Base-by-base conservation (phyloP, 2,329 filamentous ascomycete species). In the Bipolaris gigantea region DNA sequence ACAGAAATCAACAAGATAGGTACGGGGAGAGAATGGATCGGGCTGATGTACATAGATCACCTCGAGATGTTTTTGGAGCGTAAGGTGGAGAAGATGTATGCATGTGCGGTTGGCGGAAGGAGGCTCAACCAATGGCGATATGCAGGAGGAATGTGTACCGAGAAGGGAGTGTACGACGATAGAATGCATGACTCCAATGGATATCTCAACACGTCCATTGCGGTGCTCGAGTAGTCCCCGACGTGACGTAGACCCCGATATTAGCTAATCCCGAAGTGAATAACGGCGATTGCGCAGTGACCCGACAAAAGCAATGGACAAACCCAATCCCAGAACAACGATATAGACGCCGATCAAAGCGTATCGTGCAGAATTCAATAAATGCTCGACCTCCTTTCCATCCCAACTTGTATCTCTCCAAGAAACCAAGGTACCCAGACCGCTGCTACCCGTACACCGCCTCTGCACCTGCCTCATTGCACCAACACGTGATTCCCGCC, bases 401-500 rank as follows among this genome's bases (percentile, higher is more conserved):
- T 32, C 4, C 25, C 13, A 5, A 42, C 3, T 2, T 32, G 25
- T 27, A 16, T 10, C 7, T 15, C 16, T 7, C 10, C 7, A 27
- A 51, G 42, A 27, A 34, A 33, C 15, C n/a, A 30, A 42, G 40
- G n/a, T 13, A 10, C 9, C 40, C 33, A 21, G 42, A 44, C 50
- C 50, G 50, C 45, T 19, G 11, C 23, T 53, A 53, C 27, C 45
- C 50, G 50, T 16, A 6, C 8, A 16, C 15, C 27, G n/a, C 23
- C 15, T 32, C 27, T n/a, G 39, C 45, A 23, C 25, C 39, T 50
- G 16, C 45, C 25, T 19, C 18, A 43, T 32, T 10, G 15, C 35
- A 19, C 27, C 19, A 21, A 23, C 39, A 19, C 45, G 34, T 43
- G 25, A n/a, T 46, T 19, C 19, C 36, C 27, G 32, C 15, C 43